Evolutionary conservation across 2,329 filamentous ascomycete genomes (phyloP).

Genomic region (Nothomitra cinnamomea): DNA sequence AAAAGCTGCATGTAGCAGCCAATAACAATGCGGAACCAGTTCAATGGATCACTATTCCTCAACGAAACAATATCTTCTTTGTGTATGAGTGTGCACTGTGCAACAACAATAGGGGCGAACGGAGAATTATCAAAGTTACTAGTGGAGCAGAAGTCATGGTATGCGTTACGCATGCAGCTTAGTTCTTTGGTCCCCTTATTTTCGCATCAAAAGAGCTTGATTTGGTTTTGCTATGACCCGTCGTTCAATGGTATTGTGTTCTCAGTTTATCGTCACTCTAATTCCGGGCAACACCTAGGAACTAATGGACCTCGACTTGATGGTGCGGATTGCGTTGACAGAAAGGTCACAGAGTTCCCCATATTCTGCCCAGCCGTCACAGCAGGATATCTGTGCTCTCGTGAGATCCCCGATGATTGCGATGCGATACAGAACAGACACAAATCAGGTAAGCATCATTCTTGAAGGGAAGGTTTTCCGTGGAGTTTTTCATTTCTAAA

Average conservation of each 20-base stretch:
- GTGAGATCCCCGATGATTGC: neutral
- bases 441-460: neutral
- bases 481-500: neutral
- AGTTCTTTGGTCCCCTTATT: neutral
- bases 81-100: slow-evolving; percentile 7
- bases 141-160: slow-evolving; percentile 27
- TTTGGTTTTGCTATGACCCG: neutral
- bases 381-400: neutral
- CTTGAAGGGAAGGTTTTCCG: neutral
- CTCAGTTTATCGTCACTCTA: neutral
- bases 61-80: slow-evolving; percentile 12
- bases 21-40: neutral
- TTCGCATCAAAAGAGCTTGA: neutral
- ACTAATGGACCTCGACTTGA: neutral
- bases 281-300: neutral
- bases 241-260: neutral
- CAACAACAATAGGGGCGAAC: neutral
- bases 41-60: slow-evolving; percentile 4
- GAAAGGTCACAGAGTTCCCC: neutral
- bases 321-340: neutral
- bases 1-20: neutral
- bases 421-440: neutral
- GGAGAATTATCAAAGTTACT: slow-evolving; percentile 23
- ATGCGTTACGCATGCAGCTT: slow-evolving; percentile 12
- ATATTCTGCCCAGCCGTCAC: neutral